Base-by-base conservation (phyloP, 805 yeast species). In the Candida methanosorbosa region DNA sequence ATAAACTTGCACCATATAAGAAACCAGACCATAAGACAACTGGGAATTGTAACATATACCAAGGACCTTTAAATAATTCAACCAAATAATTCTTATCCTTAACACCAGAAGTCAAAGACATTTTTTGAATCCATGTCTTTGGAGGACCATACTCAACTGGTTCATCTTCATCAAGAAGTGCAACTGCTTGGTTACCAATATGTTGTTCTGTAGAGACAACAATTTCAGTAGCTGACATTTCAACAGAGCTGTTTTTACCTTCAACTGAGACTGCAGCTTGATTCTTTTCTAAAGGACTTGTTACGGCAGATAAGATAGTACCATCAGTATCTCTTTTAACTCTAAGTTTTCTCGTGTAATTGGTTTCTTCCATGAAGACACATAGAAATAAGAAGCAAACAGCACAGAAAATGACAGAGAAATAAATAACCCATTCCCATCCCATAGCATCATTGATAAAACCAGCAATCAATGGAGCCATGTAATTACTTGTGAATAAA, bases 391-490 rank as follows among this genome's bases (percentile, higher is more conserved):
- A 59, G 29, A 49, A 64, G 46, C 55, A 66, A 35, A 45, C 68
- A 24, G 58, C 72, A 18, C 59, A 62, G 32, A 67, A 65, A 31
- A 75, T 66, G 15, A 71, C 68, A 34, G 68, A 58, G 57, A 72
- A 60, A 40, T 45, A 57, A 52, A 73, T 68, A 9, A 68, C 72
- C 77, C 76, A 72, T 40, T 64, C 50, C 66, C 76, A 76, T 6
- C 72, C 70, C 19, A 63, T 55, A 20, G 63, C 65, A 33, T 67
- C 64, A 21, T 65, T 63, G 37, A 76, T 70, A 43, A 71, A 70
- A 11, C 80, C 80, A 11, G 79, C 77, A 32, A 75, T 62, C 44
- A 75, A 58, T 5, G 81, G 81, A 4, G 80, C 81, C 37, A 73
- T 52, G 44, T 59, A 76, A 29, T 75, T 69, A 9, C 78, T 72